Evolutionary conservation across 2,329 filamentous ascomycete genomes (phyloP).

Genomic region (Alternaria rosae): DNA sequence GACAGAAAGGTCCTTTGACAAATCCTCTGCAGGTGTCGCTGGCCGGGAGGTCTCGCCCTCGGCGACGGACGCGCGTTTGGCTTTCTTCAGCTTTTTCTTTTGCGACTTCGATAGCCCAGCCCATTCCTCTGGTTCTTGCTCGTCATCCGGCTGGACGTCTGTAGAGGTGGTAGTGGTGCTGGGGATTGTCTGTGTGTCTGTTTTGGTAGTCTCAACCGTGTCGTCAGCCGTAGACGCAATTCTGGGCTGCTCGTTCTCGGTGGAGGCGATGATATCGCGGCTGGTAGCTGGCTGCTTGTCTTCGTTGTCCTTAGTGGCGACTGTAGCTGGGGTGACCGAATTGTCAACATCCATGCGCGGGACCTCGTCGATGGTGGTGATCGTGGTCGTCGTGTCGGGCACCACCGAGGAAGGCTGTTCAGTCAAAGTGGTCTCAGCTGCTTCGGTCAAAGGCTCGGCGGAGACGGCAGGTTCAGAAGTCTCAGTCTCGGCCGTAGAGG

Average conservation of each 20-base stretch:
- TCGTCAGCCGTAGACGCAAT: neutral
- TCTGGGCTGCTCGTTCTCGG: neutral
- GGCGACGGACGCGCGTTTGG: constrained; percentile 29
- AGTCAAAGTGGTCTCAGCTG: neutral
- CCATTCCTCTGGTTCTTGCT: constrained; percentile 18
- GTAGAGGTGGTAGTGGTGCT: neutral
- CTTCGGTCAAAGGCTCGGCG: neutral
- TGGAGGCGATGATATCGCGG: neutral
- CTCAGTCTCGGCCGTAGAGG: constrained; percentile 8
- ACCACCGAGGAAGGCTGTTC: neutral
- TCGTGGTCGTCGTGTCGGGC: neutral
- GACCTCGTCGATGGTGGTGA: neutral
- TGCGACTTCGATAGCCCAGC: constrained; percentile 34
- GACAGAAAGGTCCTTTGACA: constrained; percentile 3
- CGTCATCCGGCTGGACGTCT: constrained; percentile 3
- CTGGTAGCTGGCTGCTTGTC: neutral
- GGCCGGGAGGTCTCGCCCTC: constrained; percentile 21
- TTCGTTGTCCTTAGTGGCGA: neutral
- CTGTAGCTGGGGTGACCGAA: neutral
- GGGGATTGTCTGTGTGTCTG: neutral
- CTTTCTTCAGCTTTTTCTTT: constrained; percentile 41
- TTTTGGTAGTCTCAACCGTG: neutral
- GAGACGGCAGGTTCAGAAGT: neutral
- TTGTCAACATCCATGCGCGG: neutral
- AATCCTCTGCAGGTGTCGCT: constrained; percentile 15